phyloP scores from a whole-genome alignment of 306 rosid genomes.

The Cajanus cajan region DNA sequence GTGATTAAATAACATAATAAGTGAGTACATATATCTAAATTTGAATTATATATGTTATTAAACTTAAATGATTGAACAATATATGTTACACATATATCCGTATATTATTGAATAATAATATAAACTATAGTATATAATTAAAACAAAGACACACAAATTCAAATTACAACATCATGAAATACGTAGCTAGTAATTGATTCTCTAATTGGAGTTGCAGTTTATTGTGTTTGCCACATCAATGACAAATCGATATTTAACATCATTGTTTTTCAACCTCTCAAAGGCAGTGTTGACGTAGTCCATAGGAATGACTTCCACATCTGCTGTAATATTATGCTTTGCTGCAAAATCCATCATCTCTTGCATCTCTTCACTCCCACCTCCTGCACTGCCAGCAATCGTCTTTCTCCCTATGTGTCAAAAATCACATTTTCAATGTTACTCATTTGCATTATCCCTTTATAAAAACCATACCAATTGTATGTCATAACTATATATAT shows the following conservation, averaged over 20 bases:
- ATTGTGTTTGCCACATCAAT: constrained; percentile 27
- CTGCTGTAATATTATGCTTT: constrained; percentile 34
- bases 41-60: no score
- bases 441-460: not conserved
- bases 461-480: not conserved
- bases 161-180: not conserved
- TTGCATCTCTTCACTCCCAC: constrained; percentile 35
- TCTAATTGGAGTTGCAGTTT: not conserved
- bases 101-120: no score
- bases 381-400: constrained; percentile 35
- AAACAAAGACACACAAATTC: no score
- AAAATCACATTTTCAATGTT: not conserved
- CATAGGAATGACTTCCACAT: constrained; percentile 39
- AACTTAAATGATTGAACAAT: no score
- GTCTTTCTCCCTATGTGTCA: constrained; percentile 35
- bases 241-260: constrained; percentile 46
- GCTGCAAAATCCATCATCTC: constrained; percentile 44
- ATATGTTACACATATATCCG: no score
- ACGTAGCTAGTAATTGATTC: no score
- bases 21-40: no score
- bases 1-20: no score
- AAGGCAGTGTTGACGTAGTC: constrained; percentile 41
- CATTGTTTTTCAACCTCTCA: constrained; percentile 32
- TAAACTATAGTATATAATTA: no score
- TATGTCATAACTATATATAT: not conserved